Evolutionary conservation across 805 yeast genomes (phyloP).

Genomic region (Isabelozyma gotoi): DNA sequence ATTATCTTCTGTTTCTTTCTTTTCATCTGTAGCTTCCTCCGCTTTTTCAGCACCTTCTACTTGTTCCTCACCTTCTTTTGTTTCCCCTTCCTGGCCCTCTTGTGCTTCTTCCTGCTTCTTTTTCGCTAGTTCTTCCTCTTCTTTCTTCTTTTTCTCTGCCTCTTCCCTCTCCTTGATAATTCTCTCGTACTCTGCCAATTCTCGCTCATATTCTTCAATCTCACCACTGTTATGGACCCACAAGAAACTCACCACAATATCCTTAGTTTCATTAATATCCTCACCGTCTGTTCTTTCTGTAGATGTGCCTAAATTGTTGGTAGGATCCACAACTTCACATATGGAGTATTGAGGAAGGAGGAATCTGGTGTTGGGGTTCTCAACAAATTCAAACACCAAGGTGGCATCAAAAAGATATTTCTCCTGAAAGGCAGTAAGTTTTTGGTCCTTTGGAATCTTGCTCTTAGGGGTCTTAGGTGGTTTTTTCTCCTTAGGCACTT

Average conservation of each 20-base stretch:
- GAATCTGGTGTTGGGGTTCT: conserved; percentile 73
- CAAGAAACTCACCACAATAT: conserved; percentile 47
- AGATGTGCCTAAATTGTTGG: conserved; percentile 19
- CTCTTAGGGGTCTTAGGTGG: conserved; percentile 15
- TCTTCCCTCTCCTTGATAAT: conserved; percentile 24
- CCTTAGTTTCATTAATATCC: conserved; percentile 23
- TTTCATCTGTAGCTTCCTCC: conserved; percentile 15
- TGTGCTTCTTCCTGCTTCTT: conserved; percentile 20
- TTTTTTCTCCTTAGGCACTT: conserved; percentile 19
- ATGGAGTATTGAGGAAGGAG: conserved; percentile 75
- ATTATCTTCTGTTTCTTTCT: conserved; percentile 11
- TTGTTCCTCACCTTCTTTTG: conserved; percentile 20
- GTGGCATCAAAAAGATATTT: conserved; percentile 67
- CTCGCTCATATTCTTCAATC: conserved; percentile 44
- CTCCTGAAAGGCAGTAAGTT: conserved; percentile 75
- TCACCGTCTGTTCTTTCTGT: conserved; percentile 14
- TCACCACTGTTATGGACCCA: conserved; percentile 53
- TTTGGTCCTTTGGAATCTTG: conserved; percentile 45
- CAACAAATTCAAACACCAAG: conserved; percentile 80
- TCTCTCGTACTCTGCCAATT: conserved; percentile 26
- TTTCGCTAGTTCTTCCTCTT: conserved; percentile 24
- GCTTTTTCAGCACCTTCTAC: conserved; percentile 7
- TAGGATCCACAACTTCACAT: conserved; percentile 50
- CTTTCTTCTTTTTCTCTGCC: conserved; percentile 20
- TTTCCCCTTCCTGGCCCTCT: conserved; percentile 8